Evolutionary conservation across 2,329 filamentous ascomycete genomes (phyloP).

Genomic region (Magnaporthiopsis incrustans): DNA sequence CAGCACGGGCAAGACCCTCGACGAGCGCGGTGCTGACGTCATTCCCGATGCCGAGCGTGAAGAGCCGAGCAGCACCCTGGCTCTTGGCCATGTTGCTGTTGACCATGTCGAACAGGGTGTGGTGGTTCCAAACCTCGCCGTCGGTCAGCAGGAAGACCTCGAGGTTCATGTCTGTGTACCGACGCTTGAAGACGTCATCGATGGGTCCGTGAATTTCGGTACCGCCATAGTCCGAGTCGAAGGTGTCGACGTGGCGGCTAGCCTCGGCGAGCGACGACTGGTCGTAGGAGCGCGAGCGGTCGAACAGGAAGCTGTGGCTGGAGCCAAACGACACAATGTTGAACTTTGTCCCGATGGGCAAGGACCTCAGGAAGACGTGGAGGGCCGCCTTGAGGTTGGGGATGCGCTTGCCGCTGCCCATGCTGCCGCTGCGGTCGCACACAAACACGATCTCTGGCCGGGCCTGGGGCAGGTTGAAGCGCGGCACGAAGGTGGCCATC

Average conservation of each 20-base stretch:
- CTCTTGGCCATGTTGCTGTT: conserved; percentile 29
- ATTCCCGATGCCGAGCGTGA: conserved; percentile 46
- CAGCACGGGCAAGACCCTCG: conserved; percentile 44
- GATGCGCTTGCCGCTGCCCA: conserved; percentile 41
- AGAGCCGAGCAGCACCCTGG: conserved; percentile 39
- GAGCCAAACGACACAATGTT: conserved; percentile 63
- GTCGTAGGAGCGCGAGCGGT: conserved; percentile 36
- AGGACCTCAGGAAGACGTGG: conserved; percentile 56
- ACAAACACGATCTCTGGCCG: conserved; percentile 61
- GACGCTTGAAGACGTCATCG: conserved; percentile 31
- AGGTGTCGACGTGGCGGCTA: conserved; percentile 28
- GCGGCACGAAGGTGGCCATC: conserved; percentile 64
- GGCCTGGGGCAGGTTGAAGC: conserved; percentile 51
- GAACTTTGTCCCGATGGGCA: conserved; percentile 57
- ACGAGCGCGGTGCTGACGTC: conserved; percentile 43
- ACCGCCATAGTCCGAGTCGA: conserved; percentile 41
- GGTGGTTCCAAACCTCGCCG: conserved; percentile 43
- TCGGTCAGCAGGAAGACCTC: conserved; percentile 51
- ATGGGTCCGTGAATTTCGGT: conserved; percentile 44
- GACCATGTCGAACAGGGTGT: conserved; percentile 35
- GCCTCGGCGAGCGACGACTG: conserved; percentile 35
- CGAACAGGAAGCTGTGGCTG: conserved; percentile 33
- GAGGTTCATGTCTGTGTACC: conserved; percentile 37
- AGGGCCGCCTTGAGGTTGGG: conserved; percentile 45
- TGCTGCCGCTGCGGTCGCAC: conserved; percentile 64